These are phyloP conservation scores for Fusarium nodosum DNA, from an alignment of 2,329 filamentous ascomycete species.

Conservation along the genomic window DNA sequence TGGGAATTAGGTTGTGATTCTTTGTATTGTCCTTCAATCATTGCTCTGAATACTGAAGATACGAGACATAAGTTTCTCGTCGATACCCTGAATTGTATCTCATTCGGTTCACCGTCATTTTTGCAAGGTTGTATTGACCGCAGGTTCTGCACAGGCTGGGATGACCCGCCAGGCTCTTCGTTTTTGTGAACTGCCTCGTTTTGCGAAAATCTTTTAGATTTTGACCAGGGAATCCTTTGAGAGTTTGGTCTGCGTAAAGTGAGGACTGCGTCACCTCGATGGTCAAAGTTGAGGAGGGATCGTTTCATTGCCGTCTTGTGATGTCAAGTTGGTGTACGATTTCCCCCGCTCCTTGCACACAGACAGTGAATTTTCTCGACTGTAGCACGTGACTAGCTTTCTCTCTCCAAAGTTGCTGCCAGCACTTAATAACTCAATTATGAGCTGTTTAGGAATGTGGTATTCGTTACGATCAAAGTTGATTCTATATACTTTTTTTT, in stretches of 20 bases:
- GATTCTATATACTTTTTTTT: not conserved
- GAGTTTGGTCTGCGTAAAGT: not conserved
- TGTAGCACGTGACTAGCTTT: not conserved
- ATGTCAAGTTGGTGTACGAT: not conserved
- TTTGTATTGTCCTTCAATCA: conserved; percentile 12
- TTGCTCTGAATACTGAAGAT: conserved; percentile 21
- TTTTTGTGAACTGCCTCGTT: not conserved
- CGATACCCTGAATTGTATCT: conserved; percentile 1
- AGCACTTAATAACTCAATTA: not conserved
- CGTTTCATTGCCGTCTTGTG: not conserved
- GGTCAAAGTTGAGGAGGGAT: conserved; percentile 2
- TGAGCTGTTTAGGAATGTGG: not conserved
- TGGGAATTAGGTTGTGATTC: not conserved
- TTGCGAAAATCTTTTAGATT: not conserved
- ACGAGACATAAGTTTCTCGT: conserved; percentile 1
- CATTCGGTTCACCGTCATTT: not conserved
- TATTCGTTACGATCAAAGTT: not conserved
- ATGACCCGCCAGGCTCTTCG: not conserved
- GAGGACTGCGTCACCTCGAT: not conserved
- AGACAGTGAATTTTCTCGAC: not conserved
- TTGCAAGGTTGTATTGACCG: not conserved
- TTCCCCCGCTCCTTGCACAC: not conserved
- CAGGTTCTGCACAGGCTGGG: not conserved
- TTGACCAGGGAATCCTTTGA: not conserved
- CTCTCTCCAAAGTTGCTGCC: not conserved